Evolutionary conservation across 2,329 filamentous ascomycete genomes (phyloP), one percentile per base, ranked within the genome.

Genomic region (Penicillium psychrosexuale): DNA sequence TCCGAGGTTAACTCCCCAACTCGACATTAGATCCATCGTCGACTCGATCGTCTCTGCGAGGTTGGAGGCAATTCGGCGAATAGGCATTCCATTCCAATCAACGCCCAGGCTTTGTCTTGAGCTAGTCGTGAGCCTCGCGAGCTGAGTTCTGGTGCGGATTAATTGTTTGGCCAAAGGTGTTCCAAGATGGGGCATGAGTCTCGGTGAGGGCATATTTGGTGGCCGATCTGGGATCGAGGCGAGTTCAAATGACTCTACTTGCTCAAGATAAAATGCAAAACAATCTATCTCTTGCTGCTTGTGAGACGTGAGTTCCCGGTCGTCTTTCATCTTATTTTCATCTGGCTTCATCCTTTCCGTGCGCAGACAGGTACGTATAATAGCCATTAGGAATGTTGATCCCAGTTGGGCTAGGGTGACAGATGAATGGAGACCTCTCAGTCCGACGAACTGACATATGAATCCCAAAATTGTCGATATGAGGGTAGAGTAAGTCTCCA

Each of bases 361-460:
- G 17, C 72, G 62, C 17, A 75, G 63, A 8, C 63, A 63, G 24
- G 69, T 71, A 48, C 73, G 67, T 8, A 75, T 53, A 15, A 72
- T 45, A 17, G 69, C 63, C 74, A 76, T 76, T 2, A 73, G 7
- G 1, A 76, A 59, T 0, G 69, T 73, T 1, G 68, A 67, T 0
- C 69, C 72, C 19, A 75, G 34, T 36, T 75, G 69, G 27, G 66
- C 63, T 2, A 76, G 51, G 15, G 68, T 69, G 8, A 76, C 70
- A 0, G 70, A 72, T 1, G 72, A 62, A 47, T 75, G 70, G 5
- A 75, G 60, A 1, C 69, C 72, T 45, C 73, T 63, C 1, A 74
- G 59, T 2, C 74, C 74, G 8, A 76, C 59, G 30, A 77, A 77
- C 48, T 77, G 73, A 1, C 71, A 43, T 3, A 75, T 58, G 17